Conservation (phyloP, 2,329 filamentous ascomycete genomes). For the Metarhizium humberi region DNA sequence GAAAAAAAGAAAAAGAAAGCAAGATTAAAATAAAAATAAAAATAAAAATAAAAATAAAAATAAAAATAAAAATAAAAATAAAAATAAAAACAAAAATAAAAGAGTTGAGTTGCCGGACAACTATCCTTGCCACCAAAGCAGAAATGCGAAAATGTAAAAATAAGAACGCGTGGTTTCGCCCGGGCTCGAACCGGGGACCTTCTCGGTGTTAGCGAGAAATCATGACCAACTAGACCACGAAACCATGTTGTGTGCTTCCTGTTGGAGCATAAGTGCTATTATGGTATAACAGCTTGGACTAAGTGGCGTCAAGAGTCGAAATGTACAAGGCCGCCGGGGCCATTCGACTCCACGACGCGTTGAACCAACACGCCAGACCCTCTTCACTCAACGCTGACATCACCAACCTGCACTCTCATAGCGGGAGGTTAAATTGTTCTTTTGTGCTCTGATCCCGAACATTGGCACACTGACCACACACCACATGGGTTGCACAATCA, state of each 20-base stretch:
- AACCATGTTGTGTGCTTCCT: slow-evolving; percentile 12
- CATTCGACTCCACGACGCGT: neutral
- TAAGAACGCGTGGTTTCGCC: slow-evolving; percentile 22
- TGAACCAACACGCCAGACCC: slow-evolving; percentile 2
- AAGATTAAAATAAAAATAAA: too few relatives aligned
- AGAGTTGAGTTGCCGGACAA: too few relatives aligned
- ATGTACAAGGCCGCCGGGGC: too few relatives aligned
- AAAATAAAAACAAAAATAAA: too few relatives aligned
- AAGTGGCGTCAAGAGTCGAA: too few relatives aligned
- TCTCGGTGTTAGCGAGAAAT: slow-evolving; percentile 30
- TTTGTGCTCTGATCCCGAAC: neutral
- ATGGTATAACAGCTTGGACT: too few relatives aligned
- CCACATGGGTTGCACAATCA: slow-evolving; percentile 5
- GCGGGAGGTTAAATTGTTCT: neutral
- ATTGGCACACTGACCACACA: neutral
- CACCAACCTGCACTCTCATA: neutral
- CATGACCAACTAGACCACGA: slow-evolving; percentile 30
- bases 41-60: too few relatives aligned
- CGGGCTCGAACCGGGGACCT: slow-evolving; percentile 29
- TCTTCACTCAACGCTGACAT: neutral
- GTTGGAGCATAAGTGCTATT: too few relatives aligned
- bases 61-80: too few relatives aligned
- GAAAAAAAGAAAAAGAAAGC: too few relatives aligned
- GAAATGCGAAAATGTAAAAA: neutral
- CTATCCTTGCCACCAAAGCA: too few relatives aligned